Evolutionary conservation across 208 protist species (phyloP).

Genomic region (Herpetomonas muscarum): DNA sequence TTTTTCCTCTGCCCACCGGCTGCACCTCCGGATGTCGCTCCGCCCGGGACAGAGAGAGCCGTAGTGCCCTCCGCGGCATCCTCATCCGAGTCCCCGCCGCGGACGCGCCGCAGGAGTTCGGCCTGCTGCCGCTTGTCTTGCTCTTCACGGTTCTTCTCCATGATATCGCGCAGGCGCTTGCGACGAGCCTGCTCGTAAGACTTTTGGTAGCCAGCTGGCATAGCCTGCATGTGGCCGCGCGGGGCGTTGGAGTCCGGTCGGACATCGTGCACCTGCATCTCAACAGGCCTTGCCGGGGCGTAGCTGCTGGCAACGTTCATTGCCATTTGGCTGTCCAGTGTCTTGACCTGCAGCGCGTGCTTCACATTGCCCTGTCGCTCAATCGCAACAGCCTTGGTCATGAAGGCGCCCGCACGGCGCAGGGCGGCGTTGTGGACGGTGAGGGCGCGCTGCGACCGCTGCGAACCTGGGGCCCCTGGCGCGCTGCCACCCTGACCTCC

Average conservation of each 20-base stretch:
- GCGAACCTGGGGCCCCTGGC: too few relatives aligned
- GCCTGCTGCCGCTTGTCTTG: slow-evolving; percentile 69
- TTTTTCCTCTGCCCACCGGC: background rate
- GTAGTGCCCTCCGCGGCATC: background rate
- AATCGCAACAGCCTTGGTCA: slow-evolving; percentile 54
- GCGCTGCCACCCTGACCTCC: background rate
- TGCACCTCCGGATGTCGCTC: background rate
- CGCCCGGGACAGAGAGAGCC: background rate
- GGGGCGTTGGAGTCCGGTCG: slow-evolving; percentile 69
- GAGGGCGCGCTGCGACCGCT: slow-evolving; percentile 25
- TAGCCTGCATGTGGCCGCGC: slow-evolving; percentile 71
- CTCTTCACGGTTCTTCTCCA: slow-evolving; percentile 71
- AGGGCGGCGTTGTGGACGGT: slow-evolving; percentile 61
- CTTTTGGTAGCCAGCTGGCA: slow-evolving; percentile 59
- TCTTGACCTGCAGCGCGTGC: slow-evolving; percentile 85
- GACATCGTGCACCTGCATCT: slow-evolving; percentile 71
- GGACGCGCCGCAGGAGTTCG: slow-evolving; percentile 53
- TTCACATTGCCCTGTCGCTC: slow-evolving; percentile 46
- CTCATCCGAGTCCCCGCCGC: slow-evolving; percentile 7
- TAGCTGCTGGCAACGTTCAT: slow-evolving; percentile 86
- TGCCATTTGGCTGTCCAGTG: slow-evolving; percentile 82
- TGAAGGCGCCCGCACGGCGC: slow-evolving; percentile 60
- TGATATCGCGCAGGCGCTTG: slow-evolving; percentile 80
- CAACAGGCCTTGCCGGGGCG: slow-evolving; percentile 68
- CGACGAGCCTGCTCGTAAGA: slow-evolving; percentile 67